phyloP scores from a whole-genome alignment of 768 basidiomycete species.

The Russula vinacea region DNA sequence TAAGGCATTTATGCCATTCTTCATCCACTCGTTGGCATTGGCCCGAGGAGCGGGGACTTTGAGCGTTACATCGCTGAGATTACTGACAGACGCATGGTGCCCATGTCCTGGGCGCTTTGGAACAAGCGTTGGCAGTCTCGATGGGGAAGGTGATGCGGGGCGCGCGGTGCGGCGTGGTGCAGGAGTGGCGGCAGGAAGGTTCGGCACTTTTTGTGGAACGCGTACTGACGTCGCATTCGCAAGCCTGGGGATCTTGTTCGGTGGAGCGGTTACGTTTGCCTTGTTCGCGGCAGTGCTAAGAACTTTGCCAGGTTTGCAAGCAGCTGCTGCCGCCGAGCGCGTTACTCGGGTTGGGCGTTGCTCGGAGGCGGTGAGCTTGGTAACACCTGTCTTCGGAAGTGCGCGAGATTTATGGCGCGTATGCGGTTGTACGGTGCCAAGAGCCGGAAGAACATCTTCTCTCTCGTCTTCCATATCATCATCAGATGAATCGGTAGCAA shows the following conservation, averaged over 20 bases:
- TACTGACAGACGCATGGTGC: constrained; percentile 43
- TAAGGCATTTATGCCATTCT: constrained; percentile 61
- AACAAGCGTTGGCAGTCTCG: constrained; percentile 71
- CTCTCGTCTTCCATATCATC: constrained; percentile 55
- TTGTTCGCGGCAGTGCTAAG: constrained; percentile 31
- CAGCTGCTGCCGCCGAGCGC: constrained; percentile 53
- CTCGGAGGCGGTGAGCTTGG: constrained; percentile 61
- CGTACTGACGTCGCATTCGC: constrained; percentile 48
- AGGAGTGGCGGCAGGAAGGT: constrained; percentile 37
- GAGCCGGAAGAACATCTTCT: constrained; percentile 61
- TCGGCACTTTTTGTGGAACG: constrained; percentile 35
- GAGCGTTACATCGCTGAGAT: constrained; percentile 48
- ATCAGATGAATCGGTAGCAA: constrained; percentile 64
- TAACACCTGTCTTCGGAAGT: constrained; percentile 37
- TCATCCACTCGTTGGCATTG: constrained; percentile 60
- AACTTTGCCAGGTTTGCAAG: constrained; percentile 32
- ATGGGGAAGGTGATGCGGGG: constrained; percentile 67
- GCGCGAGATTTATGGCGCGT: constrained; percentile 31
- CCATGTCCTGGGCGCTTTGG: constrained; percentile 44
- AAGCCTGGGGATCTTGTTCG: constrained; percentile 43
- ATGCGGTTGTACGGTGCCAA: constrained; percentile 48
- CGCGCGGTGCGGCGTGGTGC: constrained; percentile 41
- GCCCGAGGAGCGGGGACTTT: constrained; percentile 38
- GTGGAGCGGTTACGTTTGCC: constrained; percentile 35
- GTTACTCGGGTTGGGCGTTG: constrained; percentile 73